Evolutionary conservation across 192 early-diverging fungal genomes (phyloP).

Genomic region (Cetraspora pellucida): DNA sequence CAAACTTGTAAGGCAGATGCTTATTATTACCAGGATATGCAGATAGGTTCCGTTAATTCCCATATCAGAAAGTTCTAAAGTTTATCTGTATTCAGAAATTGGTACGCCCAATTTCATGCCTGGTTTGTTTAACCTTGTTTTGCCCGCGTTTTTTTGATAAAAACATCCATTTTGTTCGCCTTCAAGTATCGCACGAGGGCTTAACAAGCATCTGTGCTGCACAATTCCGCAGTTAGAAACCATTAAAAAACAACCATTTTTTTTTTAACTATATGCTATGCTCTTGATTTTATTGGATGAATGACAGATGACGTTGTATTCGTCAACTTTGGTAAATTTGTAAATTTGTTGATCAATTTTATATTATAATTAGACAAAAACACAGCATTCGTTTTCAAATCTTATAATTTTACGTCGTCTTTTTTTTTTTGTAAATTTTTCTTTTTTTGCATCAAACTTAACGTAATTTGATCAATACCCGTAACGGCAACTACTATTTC

Average conservation of each 20-base stretch:
- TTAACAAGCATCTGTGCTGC: not conserved
- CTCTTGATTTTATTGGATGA: slow-evolving; percentile 13
- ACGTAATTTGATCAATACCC: no score
- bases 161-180: not conserved
- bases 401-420: not conserved
- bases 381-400: not conserved
- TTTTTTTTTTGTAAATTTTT: no score
- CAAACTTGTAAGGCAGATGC: no score
- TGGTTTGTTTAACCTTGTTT: not conserved
- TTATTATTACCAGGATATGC: no score
- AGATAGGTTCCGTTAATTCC: no score
- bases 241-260: not conserved
- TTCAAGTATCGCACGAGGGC: not conserved
- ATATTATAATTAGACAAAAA: not conserved
- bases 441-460: no score
- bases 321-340: not conserved
- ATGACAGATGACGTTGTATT: slow-evolving; percentile 12
- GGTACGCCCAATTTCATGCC: no score
- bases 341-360: not conserved
- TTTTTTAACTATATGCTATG: not conserved
- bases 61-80: no score
- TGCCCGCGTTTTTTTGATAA: not conserved
- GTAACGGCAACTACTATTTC: no score
- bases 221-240: not conserved
- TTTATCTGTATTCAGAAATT: no score